Conservation (phyloP, 2,329 filamentous ascomycete genomes). For the Stagonosporopsis cucurbitacearum region DNA sequence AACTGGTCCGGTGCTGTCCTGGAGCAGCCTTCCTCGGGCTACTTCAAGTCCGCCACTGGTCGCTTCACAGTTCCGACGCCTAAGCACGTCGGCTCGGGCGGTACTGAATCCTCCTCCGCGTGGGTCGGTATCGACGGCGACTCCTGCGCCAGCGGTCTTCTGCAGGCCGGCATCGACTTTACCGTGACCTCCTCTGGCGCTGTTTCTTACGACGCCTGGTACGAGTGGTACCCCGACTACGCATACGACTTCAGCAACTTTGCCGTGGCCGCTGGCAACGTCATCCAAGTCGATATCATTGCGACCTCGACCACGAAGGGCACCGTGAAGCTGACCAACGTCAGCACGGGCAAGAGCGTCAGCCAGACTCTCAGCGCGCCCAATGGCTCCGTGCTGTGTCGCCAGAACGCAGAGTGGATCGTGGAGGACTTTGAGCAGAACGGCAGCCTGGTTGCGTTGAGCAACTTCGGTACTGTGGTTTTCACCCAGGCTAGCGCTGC, state of each 20-base stretch:
- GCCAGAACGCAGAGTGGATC: constrained; percentile 66
- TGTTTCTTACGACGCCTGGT: constrained; percentile 63
- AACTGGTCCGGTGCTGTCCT: constrained; percentile 68
- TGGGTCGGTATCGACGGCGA: constrained; percentile 70
- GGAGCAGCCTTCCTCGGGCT: constrained; percentile 45
- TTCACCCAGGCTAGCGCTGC: constrained; percentile 54
- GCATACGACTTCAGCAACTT: constrained; percentile 61
- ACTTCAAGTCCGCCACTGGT: constrained; percentile 61
- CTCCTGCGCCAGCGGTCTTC: constrained; percentile 60
- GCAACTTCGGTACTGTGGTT: constrained; percentile 56
- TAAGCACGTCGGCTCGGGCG: constrained; percentile 47
- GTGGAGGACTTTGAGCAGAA: constrained; percentile 61
- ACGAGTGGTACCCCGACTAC: constrained; percentile 67
- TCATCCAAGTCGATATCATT: constrained; percentile 51
- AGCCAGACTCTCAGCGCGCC: constrained; percentile 55
- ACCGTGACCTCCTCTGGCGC: constrained; percentile 44
- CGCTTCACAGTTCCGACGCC: constrained; percentile 62
- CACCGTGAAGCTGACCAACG: constrained; percentile 59
- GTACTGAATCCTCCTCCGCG: constrained; percentile 57
- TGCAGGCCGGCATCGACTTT: constrained; percentile 66
- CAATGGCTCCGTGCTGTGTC: constrained; percentile 18
- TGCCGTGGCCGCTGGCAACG: constrained; percentile 54
- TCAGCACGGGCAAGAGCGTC: constrained; percentile 59
- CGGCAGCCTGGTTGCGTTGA: constrained; percentile 52
- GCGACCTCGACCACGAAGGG: constrained; percentile 53